Conservation (phyloP, 2,329 filamentous ascomycete species). For the Penicillium sp. region DNA sequence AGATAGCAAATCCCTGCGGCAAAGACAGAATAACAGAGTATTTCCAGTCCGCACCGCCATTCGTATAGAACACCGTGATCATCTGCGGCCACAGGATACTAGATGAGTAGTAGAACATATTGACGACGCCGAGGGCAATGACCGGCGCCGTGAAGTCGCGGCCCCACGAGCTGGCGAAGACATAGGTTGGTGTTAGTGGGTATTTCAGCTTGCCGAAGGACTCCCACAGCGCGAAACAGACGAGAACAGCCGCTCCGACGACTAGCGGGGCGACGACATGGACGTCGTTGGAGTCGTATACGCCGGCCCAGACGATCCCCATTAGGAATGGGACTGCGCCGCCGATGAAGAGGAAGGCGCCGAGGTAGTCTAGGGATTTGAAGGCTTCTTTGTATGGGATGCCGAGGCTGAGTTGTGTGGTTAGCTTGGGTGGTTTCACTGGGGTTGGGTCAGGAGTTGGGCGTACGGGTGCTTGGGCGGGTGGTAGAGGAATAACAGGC, state of each 20-base stretch:
- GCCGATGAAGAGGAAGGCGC: constrained; percentile 31
- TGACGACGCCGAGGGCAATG: constrained; percentile 40
- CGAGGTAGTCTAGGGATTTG: constrained; percentile 35
- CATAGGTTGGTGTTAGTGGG: constrained; percentile 38
- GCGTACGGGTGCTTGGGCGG: constrained; percentile 36
- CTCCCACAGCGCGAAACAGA: constrained; percentile 36
- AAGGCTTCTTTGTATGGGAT: constrained; percentile 30
- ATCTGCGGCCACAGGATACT: constrained; percentile 43
- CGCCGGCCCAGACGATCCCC: constrained; percentile 36
- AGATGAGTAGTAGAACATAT: constrained; percentile 47
- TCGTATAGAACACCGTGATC: constrained; percentile 40
- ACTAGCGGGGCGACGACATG: constrained; percentile 35
- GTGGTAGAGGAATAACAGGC: constrained; percentile 37
- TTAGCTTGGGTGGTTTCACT: constrained; percentile 12
- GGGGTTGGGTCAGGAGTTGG: constrained; percentile 1
- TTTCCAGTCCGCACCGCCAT: constrained; percentile 29
- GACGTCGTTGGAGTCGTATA: constrained; percentile 29
- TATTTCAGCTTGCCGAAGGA: constrained; percentile 32
- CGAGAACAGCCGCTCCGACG: constrained; percentile 29
- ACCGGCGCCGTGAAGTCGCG: constrained; percentile 44
- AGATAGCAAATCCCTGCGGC: constrained; percentile 41
- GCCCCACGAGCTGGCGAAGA: constrained; percentile 41
- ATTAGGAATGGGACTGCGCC: constrained; percentile 33
- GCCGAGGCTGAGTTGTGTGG: constrained; percentile 24
- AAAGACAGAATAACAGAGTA: constrained; percentile 35